These are phyloP conservation scores for Aspergillus quadricinctus DNA, from an alignment of 2,329 filamentous ascomycete species.

Conservation along the genomic window DNA sequence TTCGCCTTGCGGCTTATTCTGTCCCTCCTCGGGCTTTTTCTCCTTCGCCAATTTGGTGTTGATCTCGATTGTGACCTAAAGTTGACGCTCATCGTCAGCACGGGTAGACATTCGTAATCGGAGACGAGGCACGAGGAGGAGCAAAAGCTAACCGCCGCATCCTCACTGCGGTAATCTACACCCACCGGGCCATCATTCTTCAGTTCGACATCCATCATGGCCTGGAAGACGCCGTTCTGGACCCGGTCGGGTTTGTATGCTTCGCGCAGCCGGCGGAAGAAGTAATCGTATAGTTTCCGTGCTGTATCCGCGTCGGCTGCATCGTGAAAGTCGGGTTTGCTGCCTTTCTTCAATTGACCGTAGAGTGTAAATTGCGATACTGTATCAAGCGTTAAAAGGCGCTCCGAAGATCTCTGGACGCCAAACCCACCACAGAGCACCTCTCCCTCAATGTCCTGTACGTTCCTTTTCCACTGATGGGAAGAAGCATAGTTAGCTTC, in stretches of 20 bases:
- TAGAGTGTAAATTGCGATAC: slow-evolving; percentile 96
- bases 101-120: slow-evolving; percentile 2
- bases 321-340: slow-evolving; percentile 90
- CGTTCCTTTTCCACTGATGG: slow-evolving; percentile 81
- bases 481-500: slow-evolving; percentile 1
- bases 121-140: slow-evolving; percentile 19
- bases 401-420: slow-evolving; percentile 18
- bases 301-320: slow-evolving; percentile 76
- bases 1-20: slow-evolving; percentile 3
- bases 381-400: slow-evolving; percentile 33
- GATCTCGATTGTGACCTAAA: slow-evolving; percentile 44
- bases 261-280: slow-evolving; percentile 70
- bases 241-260: slow-evolving; percentile 71
- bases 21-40: slow-evolving; percentile 12
- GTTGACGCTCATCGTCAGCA: slow-evolving; percentile 4
- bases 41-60: slow-evolving; percentile 43
- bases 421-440: slow-evolving; percentile 73
- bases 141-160: slow-evolving; percentile 50
- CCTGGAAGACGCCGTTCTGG: slow-evolving; percentile 94
- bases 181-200: slow-evolving; percentile 79
- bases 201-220: slow-evolving; percentile 96
- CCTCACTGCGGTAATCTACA: slow-evolving; percentile 55
- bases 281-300: slow-evolving; percentile 75
- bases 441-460: slow-evolving; percentile 84
- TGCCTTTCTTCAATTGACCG: slow-evolving; percentile 90